Conservation (phyloP, 2,329 filamentous ascomycete genomes). For the Emergomyces pasteurianus region DNA sequence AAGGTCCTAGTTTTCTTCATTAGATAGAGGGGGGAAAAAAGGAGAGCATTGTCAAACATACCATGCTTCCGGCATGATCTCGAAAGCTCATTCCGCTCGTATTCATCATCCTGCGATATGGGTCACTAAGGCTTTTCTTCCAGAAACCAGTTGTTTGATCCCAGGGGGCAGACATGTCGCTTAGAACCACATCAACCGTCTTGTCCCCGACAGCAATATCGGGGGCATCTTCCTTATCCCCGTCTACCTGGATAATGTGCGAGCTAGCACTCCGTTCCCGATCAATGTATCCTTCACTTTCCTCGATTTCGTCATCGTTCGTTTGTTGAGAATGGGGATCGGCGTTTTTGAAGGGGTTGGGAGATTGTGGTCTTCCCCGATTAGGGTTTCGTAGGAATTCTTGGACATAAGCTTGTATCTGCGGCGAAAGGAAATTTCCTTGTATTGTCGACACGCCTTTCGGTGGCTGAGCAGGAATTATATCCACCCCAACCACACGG, state of each 20-base stretch:
- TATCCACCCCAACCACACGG: constrained; percentile 78
- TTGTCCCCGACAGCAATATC: constrained; percentile 20
- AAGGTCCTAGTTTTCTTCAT: constrained; percentile 54
- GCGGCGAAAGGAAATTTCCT: constrained; percentile 72
- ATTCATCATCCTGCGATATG: constrained; percentile 98
- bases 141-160: constrained; percentile 64
- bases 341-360: background rate
- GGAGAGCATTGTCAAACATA: constrained; percentile 34
- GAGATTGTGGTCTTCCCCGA: constrained; percentile 40
- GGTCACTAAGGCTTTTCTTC: constrained; percentile 87
- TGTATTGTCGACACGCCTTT: constrained; percentile 89
- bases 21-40: background rate
- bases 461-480: constrained; percentile 85
- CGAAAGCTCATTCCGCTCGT: constrained; percentile 77
- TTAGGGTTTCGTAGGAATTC: constrained; percentile 58
- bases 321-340: background rate
- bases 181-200: constrained; percentile 82
- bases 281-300: constrained; percentile 15
- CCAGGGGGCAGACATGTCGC: constrained; percentile 99
- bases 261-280: constrained; percentile 17
- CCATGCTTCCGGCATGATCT: constrained; percentile 92
- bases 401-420: constrained; percentile 64
- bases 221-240: constrained; percentile 19
- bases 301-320: constrained; percentile 10
- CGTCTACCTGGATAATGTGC: constrained; percentile 10